Evolutionary conservation across 164 flowering plant genomes (phyloP).

Genomic region (Aristolochia fimbriata): DNA sequence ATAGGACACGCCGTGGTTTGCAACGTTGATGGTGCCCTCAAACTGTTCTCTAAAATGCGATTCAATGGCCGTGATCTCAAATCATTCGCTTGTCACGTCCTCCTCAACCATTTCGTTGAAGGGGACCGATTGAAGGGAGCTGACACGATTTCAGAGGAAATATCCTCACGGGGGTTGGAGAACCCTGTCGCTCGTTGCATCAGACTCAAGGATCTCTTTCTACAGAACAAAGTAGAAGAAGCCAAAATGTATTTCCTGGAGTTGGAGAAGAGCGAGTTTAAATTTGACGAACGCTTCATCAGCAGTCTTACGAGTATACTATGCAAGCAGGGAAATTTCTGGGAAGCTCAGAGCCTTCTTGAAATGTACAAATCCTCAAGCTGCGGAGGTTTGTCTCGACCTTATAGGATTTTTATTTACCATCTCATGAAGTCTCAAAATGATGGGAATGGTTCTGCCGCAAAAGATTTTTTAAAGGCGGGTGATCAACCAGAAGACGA

Average conservation of each 20-base stretch:
- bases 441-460: constrained; percentile 38
- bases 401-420: constrained; percentile 45
- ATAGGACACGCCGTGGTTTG: constrained; percentile 81
- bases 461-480: constrained; percentile 42
- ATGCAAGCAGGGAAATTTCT: constrained; percentile 31
- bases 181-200: constrained; percentile 33
- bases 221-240: constrained; percentile 36
- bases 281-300: constrained; percentile 17
- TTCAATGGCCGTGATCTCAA: constrained; percentile 63
- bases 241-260: constrained; percentile 30
- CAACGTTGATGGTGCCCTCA: constrained; percentile 50
- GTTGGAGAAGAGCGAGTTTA: constrained; percentile 15
- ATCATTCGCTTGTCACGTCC: constrained; percentile 47
- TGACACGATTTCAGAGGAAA: constrained; percentile 38
- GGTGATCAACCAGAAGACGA: constrained; percentile 50
- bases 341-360: constrained; percentile 36
- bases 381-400: constrained; percentile 17
- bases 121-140: constrained; percentile 34
- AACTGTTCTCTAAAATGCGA: constrained; percentile 68
- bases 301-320: constrained; percentile 38
- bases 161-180: constrained; percentile 38
- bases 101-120: constrained; percentile 67
- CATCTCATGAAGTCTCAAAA: constrained; percentile 37
- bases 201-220: constrained; percentile 44
- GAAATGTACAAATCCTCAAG: constrained; percentile 32